A percentile compares a stretch with the other conserved stretches of the same genome.
Conservation (phyloP, 371 early-diverging fungal genomes). For the Massospora cicadina region DNA sequence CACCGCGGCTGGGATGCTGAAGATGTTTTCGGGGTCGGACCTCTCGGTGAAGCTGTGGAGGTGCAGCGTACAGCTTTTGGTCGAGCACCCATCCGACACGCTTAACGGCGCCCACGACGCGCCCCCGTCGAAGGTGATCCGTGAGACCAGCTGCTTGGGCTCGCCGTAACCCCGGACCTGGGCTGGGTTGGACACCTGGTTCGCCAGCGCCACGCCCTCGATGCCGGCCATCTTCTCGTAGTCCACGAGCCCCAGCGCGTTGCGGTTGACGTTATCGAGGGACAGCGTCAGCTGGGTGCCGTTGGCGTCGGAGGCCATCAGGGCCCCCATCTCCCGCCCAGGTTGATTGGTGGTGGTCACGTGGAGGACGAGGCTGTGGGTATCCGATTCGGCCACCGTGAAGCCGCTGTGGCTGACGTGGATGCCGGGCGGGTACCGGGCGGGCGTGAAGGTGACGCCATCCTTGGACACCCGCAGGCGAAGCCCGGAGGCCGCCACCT, state of each 20-base stretch:
- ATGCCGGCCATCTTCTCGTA: conserved; percentile 87
- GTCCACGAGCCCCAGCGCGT: conserved; percentile 69
- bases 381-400: conserved; percentile 64
- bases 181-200: conserved; percentile 51
- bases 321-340: conserved; percentile 56
- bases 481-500: conserved; percentile 28
- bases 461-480: conserved; percentile 49
- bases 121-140: conserved; percentile 77
- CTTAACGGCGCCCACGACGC: conserved; percentile 40
- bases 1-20: conserved; percentile 56
- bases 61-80: conserved; percentile 39
- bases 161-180: conserved; percentile 30
- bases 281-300: conserved; percentile 62
- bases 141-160: conserved; percentile 35
- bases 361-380: conserved; percentile 50
- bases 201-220: conserved; percentile 73
- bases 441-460: conserved; percentile 45
- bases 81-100: conserved; percentile 23
- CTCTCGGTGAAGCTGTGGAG: conserved; percentile 69
- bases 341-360: conserved; percentile 36
- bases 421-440: conserved; percentile 41
- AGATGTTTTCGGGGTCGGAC: conserved; percentile 50
- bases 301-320: conserved; percentile 72
- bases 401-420: conserved; percentile 27
- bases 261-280: conserved; percentile 56